Percentiles rank a stretch among this genome's conserved stretches.
Conservation (phyloP, 352 stramenopile species). For the Globisporangium irregulare region DNA sequence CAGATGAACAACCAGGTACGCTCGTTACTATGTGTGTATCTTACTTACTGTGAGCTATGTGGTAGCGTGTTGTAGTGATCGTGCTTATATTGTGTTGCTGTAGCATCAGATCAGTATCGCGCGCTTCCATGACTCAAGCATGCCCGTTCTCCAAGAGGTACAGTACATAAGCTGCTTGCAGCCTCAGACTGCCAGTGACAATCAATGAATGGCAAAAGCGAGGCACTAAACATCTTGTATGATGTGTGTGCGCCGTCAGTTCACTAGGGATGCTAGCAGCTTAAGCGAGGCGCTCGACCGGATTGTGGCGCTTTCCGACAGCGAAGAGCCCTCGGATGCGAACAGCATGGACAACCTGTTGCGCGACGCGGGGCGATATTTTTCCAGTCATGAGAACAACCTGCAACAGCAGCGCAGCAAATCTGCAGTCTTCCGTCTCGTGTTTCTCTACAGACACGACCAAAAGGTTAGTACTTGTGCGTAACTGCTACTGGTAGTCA, state of each 20-base stretch:
- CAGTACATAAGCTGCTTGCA: neutral
- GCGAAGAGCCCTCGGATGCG: slow-evolving; percentile 9
- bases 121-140: slow-evolving; percentile 19
- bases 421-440: slow-evolving; percentile 7
- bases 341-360: slow-evolving; percentile 36
- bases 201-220: neutral
- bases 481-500: neutral
- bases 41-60: too few relatives aligned
- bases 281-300: slow-evolving; percentile 28
- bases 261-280: slow-evolving; percentile 28
- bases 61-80: neutral
- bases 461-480: slow-evolving; percentile 1
- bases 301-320: neutral
- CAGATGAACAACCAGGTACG: slow-evolving; percentile 45
- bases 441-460: slow-evolving; percentile 12
- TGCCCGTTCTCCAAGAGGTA: slow-evolving; percentile 38
- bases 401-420: neutral
- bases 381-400: slow-evolving; percentile 11
- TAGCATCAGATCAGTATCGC: slow-evolving; percentile 47
- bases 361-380: slow-evolving; percentile 28
- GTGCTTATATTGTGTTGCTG: neutral
- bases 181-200: too few relatives aligned
- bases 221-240: neutral
- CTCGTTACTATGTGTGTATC: neutral
- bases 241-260: slow-evolving; percentile 19